Evolutionary conservation across 2,329 filamentous ascomycete genomes (phyloP).

Genomic region (Curvularia verruculosa): DNA sequence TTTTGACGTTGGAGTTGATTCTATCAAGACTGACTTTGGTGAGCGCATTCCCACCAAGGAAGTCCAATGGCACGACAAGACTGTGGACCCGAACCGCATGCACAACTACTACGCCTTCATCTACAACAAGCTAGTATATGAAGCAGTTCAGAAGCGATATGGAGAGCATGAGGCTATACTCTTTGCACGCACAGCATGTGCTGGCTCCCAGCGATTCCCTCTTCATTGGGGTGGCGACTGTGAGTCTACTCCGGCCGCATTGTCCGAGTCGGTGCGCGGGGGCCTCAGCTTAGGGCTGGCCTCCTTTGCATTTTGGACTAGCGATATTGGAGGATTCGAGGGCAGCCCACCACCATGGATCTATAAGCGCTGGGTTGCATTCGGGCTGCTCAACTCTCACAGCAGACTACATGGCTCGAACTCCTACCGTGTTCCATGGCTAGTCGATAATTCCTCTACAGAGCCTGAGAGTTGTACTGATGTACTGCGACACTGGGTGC

Average conservation of each 20-base stretch:
- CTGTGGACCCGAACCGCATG: slow-evolving; percentile 69
- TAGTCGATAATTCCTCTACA: slow-evolving; percentile 66
- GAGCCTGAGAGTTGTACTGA: slow-evolving; percentile 57
- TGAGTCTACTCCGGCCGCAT: slow-evolving; percentile 74
- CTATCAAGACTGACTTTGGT: slow-evolving; percentile 78
- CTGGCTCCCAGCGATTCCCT: slow-evolving; percentile 72
- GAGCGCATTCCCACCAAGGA: slow-evolving; percentile 72
- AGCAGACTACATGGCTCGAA: slow-evolving; percentile 72
- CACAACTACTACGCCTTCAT: slow-evolving; percentile 79
- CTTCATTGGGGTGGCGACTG: slow-evolving; percentile 73
- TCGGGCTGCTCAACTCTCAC: slow-evolving; percentile 73
- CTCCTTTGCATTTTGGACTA: slow-evolving; percentile 72
- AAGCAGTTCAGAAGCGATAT: slow-evolving; percentile 63
- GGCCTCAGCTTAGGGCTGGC: slow-evolving; percentile 68
- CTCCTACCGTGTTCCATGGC: slow-evolving; percentile 77
- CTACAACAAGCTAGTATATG: slow-evolving; percentile 74
- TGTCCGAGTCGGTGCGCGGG: slow-evolving; percentile 73
- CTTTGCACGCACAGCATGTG: slow-evolving; percentile 70
- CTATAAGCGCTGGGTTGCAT: slow-evolving; percentile 81
- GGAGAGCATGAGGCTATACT: slow-evolving; percentile 64
- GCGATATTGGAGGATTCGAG: slow-evolving; percentile 75
- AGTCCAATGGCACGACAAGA: slow-evolving; percentile 67
- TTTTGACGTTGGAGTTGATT: slow-evolving; percentile 72
- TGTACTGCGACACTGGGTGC: slow-evolving; percentile 61
- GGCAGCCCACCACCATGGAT: slow-evolving; percentile 70